These are phyloP conservation scores for Bretschneidera sinensis DNA, from an alignment of 345 rosid species.

Conservation along the genomic window DNA sequence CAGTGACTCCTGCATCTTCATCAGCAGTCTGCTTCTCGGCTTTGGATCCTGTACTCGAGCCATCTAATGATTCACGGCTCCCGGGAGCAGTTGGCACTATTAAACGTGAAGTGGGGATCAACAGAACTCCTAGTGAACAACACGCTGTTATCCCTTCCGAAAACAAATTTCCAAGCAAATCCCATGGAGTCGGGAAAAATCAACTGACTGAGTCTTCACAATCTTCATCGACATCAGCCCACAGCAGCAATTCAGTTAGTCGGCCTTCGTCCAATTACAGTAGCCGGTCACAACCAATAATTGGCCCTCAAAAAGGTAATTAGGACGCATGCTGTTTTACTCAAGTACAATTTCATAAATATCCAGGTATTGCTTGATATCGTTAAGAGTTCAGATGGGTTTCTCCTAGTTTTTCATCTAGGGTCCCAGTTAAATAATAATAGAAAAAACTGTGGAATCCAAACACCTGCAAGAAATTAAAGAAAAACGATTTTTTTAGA, in stretches of 20 bases:
- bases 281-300: conserved; percentile 56
- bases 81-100: conserved; percentile 39
- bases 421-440: too few species aligned
- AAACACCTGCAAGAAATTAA: too few species aligned
- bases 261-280: conserved; percentile 75
- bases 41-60: conserved; percentile 55
- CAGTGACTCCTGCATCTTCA: conserved; percentile 43
- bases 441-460: too few species aligned
- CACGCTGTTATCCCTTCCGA: conserved; percentile 33
- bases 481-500: too few species aligned
- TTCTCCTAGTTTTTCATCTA: too few species aligned
- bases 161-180: conserved; percentile 40
- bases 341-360: too few species aligned
- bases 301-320: conserved; percentile 67
- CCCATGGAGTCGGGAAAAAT: conserved; percentile 53
- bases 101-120: conserved; percentile 45
- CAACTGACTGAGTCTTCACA: conserved; percentile 45
- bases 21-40: conserved; percentile 51
- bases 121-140: conserved; percentile 34
- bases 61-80: conserved; percentile 37
- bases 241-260: conserved; percentile 54
- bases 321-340: neutral
- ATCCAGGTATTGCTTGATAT: neutral
- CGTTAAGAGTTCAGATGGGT: neutral
- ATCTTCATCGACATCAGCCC: conserved; percentile 43